Percentiles rank a stretch among this genome's conserved stretches.
phyloP scores from a whole-genome alignment of 2,329 filamentous ascomycete genomes.

The Colletotrichum camelliae region DNA sequence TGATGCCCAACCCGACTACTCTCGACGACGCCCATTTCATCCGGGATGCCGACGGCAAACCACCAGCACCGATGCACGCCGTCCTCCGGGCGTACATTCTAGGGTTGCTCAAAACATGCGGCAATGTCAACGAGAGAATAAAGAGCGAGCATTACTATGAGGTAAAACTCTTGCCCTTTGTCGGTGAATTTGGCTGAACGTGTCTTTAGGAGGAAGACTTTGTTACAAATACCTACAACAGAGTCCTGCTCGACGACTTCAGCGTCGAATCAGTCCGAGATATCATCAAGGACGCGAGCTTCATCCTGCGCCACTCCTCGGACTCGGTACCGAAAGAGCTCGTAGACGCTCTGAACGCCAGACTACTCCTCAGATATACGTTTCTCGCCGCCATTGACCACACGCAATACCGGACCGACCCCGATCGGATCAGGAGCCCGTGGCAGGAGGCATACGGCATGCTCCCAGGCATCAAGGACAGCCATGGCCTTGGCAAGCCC shows the following conservation, averaged over 20 bases:
- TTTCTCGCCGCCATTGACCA: constrained; percentile 64
- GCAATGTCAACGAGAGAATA: constrained; percentile 78
- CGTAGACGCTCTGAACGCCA: constrained; percentile 62
- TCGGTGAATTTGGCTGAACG: not conserved
- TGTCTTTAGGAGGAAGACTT: constrained; percentile 90
- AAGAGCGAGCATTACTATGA: constrained; percentile 90
- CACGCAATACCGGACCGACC: constrained; percentile 47
- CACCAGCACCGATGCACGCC: constrained; percentile 54
- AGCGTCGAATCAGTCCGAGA: constrained; percentile 59
- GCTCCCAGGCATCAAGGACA: constrained; percentile 62
- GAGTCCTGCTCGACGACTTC: constrained; percentile 73
- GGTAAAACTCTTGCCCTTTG: constrained; percentile 50
- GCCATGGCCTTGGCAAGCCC: constrained; percentile 65
- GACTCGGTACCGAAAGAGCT: constrained; percentile 46
- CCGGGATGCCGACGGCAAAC: constrained; percentile 30
- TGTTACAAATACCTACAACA: constrained; percentile 87
- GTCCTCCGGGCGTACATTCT: constrained; percentile 87
- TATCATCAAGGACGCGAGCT: constrained; percentile 59
- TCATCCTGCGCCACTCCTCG: constrained; percentile 50
- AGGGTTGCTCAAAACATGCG: constrained; percentile 82
- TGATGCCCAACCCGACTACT: constrained; percentile 70
- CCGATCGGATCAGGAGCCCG: constrained; percentile 52
- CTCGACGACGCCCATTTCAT: constrained; percentile 72
- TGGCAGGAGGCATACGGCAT: constrained; percentile 57
- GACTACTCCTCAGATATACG: constrained; percentile 70